Conservation (phyloP, 1,139 yeast genomes). For the Saccharomyces hybrid region DNA sequence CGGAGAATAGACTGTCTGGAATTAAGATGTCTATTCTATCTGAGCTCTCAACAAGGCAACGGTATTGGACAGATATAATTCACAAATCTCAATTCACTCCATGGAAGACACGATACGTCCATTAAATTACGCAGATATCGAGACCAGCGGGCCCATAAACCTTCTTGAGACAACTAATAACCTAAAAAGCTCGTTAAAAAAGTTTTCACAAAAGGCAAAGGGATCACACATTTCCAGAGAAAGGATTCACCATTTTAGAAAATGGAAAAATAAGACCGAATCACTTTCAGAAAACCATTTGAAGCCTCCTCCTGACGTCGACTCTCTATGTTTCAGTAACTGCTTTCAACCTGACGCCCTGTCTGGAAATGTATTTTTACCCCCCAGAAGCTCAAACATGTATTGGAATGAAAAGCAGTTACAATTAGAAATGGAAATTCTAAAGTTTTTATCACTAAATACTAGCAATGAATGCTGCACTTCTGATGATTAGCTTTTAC, state of each 20-base stretch:
- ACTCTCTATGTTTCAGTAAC: not conserved
- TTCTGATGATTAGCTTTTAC: not conserved
- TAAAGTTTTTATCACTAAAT: not conserved
- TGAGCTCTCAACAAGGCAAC: no score
- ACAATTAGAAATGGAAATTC: not conserved
- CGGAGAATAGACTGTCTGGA: not conserved
- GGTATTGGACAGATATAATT: no score
- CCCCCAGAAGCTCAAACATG: not conserved
- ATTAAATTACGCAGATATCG: not conserved
- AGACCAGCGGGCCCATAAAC: not conserved
- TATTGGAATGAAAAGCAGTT: not conserved
- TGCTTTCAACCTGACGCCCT: not conserved
- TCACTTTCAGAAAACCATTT: not conserved
- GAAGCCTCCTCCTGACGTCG: not conserved
- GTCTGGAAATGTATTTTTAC: not conserved
- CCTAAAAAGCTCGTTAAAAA: not conserved
- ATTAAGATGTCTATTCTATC: no score
- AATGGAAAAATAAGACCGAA: not conserved
- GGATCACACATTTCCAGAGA: not conserved
- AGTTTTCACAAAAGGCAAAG: not conserved
- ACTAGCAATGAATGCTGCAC: not conserved
- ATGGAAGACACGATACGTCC: not conserved
- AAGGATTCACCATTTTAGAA: not conserved
- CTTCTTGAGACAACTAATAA: not conserved
- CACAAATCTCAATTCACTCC: not conserved